Conservation (phyloP, 768 basidiomycete genomes). For the Pisolithus sp. region DNA sequence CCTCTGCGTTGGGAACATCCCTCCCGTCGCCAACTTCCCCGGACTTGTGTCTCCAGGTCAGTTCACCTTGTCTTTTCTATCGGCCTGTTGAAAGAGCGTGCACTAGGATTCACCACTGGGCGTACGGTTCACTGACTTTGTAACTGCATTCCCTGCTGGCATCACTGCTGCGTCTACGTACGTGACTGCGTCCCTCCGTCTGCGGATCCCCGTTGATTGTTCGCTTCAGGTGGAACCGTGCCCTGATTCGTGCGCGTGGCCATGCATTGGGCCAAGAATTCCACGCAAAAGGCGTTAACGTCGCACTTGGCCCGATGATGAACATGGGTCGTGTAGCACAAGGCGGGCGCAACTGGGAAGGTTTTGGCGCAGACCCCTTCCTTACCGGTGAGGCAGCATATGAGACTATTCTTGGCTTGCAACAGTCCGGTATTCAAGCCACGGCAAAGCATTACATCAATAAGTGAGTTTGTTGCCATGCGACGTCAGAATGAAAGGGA, state of each 20-base stretch:
- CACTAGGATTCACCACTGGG: conserved; percentile 69
- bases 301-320: conserved; percentile 80
- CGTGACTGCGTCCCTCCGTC: conserved; percentile 14
- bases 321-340: conserved; percentile 75
- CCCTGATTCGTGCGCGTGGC: conserved; percentile 71
- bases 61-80: conserved; percentile 1
- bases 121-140: conserved; percentile 66
- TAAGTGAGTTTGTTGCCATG: conserved; percentile 38
- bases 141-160: conserved; percentile 78
- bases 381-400: conserved; percentile 68
- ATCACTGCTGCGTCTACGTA: conserved; percentile 79
- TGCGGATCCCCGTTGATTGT: not conserved
- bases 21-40: conserved; percentile 48
- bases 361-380: conserved; percentile 90
- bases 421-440: conserved; percentile 76
- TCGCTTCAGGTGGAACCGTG: conserved; percentile 58
- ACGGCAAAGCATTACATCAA: conserved; percentile 81
- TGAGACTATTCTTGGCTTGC: conserved; percentile 80
- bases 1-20: conserved; percentile 66
- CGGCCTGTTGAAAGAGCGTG: not conserved
- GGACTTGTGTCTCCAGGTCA: conserved; percentile 68
- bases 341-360: conserved; percentile 92
- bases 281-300: conserved; percentile 75
- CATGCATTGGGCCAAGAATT: conserved; percentile 78
- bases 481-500: too few relatives aligned